Evolutionary conservation across 148 eudicot species (phyloP).

Genomic region (Nepenthes gracilis): DNA sequence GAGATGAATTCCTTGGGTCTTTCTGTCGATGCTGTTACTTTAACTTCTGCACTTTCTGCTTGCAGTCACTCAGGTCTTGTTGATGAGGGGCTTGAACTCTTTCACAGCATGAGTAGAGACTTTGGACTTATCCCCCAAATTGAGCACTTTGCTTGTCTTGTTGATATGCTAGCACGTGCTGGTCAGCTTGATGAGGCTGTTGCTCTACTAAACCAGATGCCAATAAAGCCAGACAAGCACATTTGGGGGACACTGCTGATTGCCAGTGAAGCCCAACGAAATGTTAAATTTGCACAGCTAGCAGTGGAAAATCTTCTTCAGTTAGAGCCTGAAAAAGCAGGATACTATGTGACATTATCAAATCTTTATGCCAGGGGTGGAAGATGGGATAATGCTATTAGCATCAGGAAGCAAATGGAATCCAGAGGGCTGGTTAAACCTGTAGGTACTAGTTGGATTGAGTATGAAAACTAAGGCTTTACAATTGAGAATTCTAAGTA

Average conservation of each 20-base stretch:
- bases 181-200: slow-evolving; percentile 42
- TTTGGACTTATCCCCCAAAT: slow-evolving; percentile 18
- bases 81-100: slow-evolving; percentile 29
- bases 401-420: slow-evolving; percentile 36
- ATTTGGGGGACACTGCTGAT: slow-evolving; percentile 49
- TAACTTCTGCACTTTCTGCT: slow-evolving; percentile 36
- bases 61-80: slow-evolving; percentile 46
- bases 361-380: slow-evolving; percentile 37
- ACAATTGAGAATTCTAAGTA: no score
- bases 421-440: slow-evolving; percentile 33
- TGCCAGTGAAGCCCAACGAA: slow-evolving; percentile 27
- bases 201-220: slow-evolving; percentile 21
- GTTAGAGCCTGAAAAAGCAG: slow-evolving; percentile 44
- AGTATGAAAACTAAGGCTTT: slow-evolving; percentile 6
- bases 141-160: slow-evolving; percentile 48
- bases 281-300: slow-evolving; percentile 23
- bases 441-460: slow-evolving; percentile 35
- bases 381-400: slow-evolving; percentile 32
- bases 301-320: slow-evolving; percentile 34
- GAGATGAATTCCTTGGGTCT: slow-evolving; percentile 27
- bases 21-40: slow-evolving; percentile 34
- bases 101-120: slow-evolving; percentile 20
- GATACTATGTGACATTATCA: slow-evolving; percentile 44
- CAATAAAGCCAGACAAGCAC: slow-evolving; percentile 26
- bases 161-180: slow-evolving; percentile 50